Conservation (phyloP, 2,329 filamentous ascomycete species). For the Aspergillus novofumigatus region DNA sequence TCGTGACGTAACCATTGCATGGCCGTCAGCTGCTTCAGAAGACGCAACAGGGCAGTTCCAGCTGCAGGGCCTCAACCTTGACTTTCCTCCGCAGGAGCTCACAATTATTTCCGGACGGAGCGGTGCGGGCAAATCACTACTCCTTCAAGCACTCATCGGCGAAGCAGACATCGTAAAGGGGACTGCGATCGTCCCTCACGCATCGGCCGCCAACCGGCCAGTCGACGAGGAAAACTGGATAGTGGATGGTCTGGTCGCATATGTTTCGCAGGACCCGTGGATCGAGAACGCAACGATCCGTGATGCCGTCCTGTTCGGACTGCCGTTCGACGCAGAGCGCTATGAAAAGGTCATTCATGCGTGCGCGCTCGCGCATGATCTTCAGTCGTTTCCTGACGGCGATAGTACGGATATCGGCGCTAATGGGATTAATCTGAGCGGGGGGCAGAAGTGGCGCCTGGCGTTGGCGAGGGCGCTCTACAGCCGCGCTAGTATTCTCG, state of each 20-base stretch:
- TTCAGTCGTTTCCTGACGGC: constrained; percentile 67
- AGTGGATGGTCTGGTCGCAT: constrained; percentile 72
- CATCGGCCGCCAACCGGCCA: constrained; percentile 55
- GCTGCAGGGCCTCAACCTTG: constrained; percentile 59
- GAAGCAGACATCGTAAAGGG: constrained; percentile 67
- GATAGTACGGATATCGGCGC: constrained; percentile 73
- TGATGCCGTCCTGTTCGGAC: constrained; percentile 70
- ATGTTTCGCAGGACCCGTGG: constrained; percentile 73
- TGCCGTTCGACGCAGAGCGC: constrained; percentile 61
- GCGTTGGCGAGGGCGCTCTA: constrained; percentile 74
- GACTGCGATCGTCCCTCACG: constrained; percentile 52
- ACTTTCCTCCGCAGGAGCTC: constrained; percentile 64
- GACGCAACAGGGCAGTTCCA: constrained; percentile 57
- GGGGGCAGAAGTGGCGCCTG: constrained; percentile 76
- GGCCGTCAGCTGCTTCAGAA: constrained; percentile 61
- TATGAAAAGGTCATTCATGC: constrained; percentile 65
- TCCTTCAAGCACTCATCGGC: constrained; percentile 68
- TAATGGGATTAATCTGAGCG: constrained; percentile 75
- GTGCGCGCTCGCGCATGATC: constrained; percentile 68
- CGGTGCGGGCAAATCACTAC: constrained; percentile 69
- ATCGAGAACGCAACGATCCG: constrained; percentile 72
- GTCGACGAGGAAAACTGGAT: constrained; percentile 56
- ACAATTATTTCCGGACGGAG: constrained; percentile 73
- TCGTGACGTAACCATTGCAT: constrained; percentile 64
- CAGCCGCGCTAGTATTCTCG: constrained; percentile 68